Percentiles rank a stretch among this genome's conserved stretches.
Evolutionary conservation across 1,284 basidiomycete genomes (phyloP).

Genomic region (Ceratobasidium papillatum): DNA sequence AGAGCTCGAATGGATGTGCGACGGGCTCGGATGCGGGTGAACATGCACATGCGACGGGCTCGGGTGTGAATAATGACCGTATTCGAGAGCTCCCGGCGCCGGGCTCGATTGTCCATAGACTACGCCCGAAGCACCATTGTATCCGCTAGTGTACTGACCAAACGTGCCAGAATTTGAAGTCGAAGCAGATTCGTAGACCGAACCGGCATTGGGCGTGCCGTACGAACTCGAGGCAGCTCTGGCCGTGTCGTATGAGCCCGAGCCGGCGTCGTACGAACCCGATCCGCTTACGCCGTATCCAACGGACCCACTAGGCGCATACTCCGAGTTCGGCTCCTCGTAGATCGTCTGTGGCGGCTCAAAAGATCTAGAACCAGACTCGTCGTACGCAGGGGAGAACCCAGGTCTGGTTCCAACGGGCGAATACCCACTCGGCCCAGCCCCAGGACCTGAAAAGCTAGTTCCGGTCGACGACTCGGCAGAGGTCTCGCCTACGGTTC

Average conservation of each 20-base stretch:
- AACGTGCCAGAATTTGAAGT: not conserved
- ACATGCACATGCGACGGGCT: conserved; percentile 16
- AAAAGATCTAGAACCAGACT: not conserved
- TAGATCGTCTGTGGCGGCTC: not conserved
- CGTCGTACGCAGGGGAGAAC: not conserved
- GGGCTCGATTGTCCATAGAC: conserved; percentile 7
- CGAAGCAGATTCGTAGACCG: not conserved
- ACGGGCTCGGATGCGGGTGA: conserved; percentile 6
- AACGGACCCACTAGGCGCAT: not conserved
- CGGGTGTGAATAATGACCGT: not conserved
- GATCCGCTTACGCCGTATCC: not conserved
- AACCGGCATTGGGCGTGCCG: not conserved
- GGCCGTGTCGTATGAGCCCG: not conserved
- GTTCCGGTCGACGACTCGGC: not conserved
- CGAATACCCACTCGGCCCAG: not conserved
- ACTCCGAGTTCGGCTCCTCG: not conserved
- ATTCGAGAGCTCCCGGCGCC: not conserved
- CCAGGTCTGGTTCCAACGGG: not conserved
- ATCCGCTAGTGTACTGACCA: not conserved
- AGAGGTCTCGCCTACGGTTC: not conserved
- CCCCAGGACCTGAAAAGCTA: too few relatives aligned
- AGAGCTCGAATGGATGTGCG: conserved; percentile 10
- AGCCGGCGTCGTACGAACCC: not conserved
- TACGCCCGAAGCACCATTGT: not conserved
- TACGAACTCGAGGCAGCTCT: not conserved